Percentiles rank a stretch among this genome's conserved stretches.
These are phyloP conservation scores for Phyllosticta citrichinensis DNA, from an alignment of 2,329 filamentous ascomycete genomes.

Conservation along the genomic window DNA sequence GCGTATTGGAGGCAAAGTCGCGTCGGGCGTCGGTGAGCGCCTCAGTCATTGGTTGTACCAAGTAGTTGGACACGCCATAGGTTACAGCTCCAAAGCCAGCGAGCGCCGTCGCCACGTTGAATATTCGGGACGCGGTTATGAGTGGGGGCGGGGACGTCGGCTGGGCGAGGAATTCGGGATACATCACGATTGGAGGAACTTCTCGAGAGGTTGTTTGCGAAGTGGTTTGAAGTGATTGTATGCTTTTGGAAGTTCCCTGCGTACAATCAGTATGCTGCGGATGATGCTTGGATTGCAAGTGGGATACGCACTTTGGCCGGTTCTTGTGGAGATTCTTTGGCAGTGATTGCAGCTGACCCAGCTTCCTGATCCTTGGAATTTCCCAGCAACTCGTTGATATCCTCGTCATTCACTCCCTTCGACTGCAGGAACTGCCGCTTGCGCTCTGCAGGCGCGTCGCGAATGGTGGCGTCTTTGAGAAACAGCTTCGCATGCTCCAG, in stretches of 20 bases:
- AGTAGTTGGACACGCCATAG: constrained; percentile 61
- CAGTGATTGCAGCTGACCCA: background rate
- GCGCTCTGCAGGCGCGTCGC: constrained; percentile 56
- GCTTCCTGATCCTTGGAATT: constrained; percentile 12
- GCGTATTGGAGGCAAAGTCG: constrained; percentile 44
- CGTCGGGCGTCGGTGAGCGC: constrained; percentile 46
- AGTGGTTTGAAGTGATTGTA: background rate
- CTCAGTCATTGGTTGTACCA: constrained; percentile 53
- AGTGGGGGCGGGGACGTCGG: constrained; percentile 49
- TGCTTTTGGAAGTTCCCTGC: background rate
- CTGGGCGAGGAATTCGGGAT: constrained; percentile 54
- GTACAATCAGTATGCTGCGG: background rate
- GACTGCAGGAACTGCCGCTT: constrained; percentile 67
- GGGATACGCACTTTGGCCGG: background rate
- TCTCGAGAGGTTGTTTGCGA: constrained; percentile 26
- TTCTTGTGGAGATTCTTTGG: background rate
- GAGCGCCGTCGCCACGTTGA: constrained; percentile 47
- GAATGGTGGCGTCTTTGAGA: constrained; percentile 63
- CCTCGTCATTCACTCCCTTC: constrained; percentile 59
- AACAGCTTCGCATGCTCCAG: constrained; percentile 66
- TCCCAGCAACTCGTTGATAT: constrained; percentile 59
- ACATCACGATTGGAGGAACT: constrained; percentile 54
- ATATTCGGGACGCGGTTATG: constrained; percentile 45
- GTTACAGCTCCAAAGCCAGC: constrained; percentile 47
- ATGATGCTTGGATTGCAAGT: background rate